phyloP scores from a whole-genome alignment of 2,329 filamentous ascomycete species.

The Fusarium sp. region DNA sequence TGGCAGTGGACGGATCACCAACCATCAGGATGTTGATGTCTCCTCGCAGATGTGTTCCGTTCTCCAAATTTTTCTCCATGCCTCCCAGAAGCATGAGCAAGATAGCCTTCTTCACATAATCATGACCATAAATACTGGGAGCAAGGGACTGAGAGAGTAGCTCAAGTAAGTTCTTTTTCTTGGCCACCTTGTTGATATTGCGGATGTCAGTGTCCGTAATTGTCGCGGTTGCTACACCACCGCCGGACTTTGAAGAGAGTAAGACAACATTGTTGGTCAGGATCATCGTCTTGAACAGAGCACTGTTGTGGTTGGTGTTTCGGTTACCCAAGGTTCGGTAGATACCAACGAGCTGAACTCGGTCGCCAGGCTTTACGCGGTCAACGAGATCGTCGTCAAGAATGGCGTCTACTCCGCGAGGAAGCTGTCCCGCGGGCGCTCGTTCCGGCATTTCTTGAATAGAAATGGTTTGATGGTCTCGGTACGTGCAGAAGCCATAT shows the following conservation, averaged over 20 bases:
- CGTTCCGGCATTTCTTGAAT: constrained; percentile 99
- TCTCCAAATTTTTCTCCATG: constrained; percentile 98
- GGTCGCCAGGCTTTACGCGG: constrained; percentile 92
- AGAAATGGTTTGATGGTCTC: constrained; percentile 97
- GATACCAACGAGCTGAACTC: constrained; percentile 96
- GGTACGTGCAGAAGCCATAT: constrained; percentile 95
- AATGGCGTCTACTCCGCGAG: constrained; percentile 95
- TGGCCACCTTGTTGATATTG: constrained; percentile 98
- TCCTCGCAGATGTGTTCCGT: constrained; percentile 96
- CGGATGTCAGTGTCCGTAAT: constrained; percentile 98
- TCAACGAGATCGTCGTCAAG: constrained; percentile 97
- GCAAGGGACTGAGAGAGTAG: constrained; percentile 94
- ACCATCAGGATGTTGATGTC: constrained; percentile 99
- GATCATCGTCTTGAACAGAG: constrained; percentile 94
- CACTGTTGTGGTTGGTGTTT: constrained; percentile 90
- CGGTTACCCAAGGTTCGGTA: constrained; percentile 95
- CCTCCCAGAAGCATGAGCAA: constrained; percentile 94
- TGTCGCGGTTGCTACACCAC: constrained; percentile 89
- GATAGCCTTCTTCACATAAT: constrained; percentile 98
- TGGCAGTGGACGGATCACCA: constrained; percentile 97
- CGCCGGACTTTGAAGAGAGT: constrained; percentile 95
- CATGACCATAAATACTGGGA: constrained; percentile 96
- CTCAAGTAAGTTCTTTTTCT: constrained; percentile 94
- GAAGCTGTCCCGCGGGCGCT: constrained; percentile 94
- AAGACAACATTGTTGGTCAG: constrained; percentile 96